Evolutionary conservation across 2,329 filamentous ascomycete genomes (phyloP).

Genomic region (Fusarium poae): DNA sequence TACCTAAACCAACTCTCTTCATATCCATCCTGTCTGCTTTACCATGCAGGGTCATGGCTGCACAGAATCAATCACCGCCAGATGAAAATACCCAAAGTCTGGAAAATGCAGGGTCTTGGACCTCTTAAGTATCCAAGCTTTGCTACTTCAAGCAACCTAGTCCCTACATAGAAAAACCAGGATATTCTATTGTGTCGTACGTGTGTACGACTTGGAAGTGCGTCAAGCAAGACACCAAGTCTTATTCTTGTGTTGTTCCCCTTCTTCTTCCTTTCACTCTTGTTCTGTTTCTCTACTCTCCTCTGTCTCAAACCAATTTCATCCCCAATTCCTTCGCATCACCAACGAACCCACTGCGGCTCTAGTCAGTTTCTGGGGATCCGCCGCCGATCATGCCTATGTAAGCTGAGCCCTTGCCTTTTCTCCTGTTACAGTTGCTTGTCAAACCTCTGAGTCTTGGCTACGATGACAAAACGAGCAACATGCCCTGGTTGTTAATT

Average conservation of each 20-base stretch:
- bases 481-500: conserved; percentile 12
- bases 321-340: conserved; percentile 25
- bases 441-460: conserved; percentile 26
- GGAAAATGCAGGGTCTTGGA: conserved; percentile 38
- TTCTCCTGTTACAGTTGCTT: conserved; percentile 28
- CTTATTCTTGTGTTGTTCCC: background rate
- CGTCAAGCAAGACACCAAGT: background rate
- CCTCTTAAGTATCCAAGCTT: conserved; percentile 38
- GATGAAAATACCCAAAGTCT: conserved; percentile 37
- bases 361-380: conserved; percentile 34
- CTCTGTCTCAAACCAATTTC: conserved; percentile 20
- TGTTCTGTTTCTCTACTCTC: background rate
- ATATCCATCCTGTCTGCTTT: conserved; percentile 18
- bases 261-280: background rate
- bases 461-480: conserved; percentile 27
- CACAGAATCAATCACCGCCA: conserved; percentile 37
- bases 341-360: conserved; percentile 29
- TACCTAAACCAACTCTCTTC: conserved; percentile 3
- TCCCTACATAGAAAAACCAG: conserved; percentile 16
- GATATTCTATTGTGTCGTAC: conserved; percentile 9
- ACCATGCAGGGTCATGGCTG: conserved; percentile 39
- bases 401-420: conserved; percentile 44
- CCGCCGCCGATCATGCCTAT: conserved; percentile 45
- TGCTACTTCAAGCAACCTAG: conserved; percentile 29
- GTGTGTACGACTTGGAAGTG: conserved; percentile 4